Evolutionary conservation across 148 eudicot genomes (phyloP), one percentile per base, ranked within the genome.

Genomic region (Silene latifolia): DNA sequence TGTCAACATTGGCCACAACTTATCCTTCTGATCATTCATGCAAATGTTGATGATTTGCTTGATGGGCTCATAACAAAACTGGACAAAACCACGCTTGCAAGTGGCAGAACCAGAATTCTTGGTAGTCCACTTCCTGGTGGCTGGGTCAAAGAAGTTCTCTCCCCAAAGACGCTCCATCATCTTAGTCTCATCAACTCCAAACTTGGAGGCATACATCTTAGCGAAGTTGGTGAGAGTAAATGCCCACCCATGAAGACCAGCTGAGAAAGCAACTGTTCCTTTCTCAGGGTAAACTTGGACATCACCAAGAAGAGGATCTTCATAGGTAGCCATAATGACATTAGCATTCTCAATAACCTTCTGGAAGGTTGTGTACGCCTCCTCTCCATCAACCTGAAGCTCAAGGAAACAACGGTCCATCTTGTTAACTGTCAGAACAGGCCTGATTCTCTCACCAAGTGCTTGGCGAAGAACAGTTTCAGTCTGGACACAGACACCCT

Each of bases 161-260:
- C 96, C 96, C 96, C 96, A 91, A 0, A 91, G 87, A 39, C 96
- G 88, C 71, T 90, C 96, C 96, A 90, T 90, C 96, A 90, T 90
- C 86, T 89, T 89, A 48, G 83, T 4, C 80, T 89, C 88, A 17
- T 89, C 92, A 7, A 89, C 92, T 2, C 87, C 87, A 70, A 89
- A 89, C 72, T 89, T 89, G 74, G 92, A 89, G 63, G 92, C 92
- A 75, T 89, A 89, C 92, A 89, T 89, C 85, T 89, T 85, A 14
- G 92, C 92, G 72, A 89, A 89, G 78, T 89, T 89, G 78, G 92
- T 83, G 8, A 89, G 84, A 24, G 92, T 89, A 62, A 90, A 90
- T 32, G 96, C 96, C 96, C 96, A 90, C 4, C 96, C 96, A 19
- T 90, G 96, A 58, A 90, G 64, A 74, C 96, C 96, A 78, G 96